Percentiles rank a stretch among this genome's conserved stretches.
phyloP scores from a whole-genome alignment of 2,329 filamentous ascomycete genomes.

The Epichloe coenophiala region DNA sequence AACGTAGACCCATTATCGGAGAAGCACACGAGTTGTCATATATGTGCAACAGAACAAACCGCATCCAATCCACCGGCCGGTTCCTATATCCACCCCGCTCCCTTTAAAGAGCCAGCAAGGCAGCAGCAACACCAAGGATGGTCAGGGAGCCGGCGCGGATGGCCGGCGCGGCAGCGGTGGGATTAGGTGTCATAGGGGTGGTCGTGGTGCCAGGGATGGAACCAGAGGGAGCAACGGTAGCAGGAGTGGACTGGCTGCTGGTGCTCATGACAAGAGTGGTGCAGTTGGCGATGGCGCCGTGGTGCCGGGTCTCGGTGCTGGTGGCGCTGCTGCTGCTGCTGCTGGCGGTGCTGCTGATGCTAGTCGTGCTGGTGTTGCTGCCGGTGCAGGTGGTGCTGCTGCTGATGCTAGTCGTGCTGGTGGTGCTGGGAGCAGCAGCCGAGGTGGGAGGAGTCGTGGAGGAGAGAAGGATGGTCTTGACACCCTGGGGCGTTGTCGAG shows the following conservation, averaged over 20 bases:
- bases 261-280: conserved; percentile 12
- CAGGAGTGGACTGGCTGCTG: conserved; percentile 2
- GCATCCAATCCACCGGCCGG: neutral
- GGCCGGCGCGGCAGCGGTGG: conserved; percentile 13
- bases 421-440: conserved; percentile 11
- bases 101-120: conserved; percentile 31
- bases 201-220: conserved; percentile 6
- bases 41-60: neutral
- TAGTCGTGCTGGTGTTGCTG: conserved; percentile 11
- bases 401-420: too few relatives aligned
- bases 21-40: conserved; percentile 9
- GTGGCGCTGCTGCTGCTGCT: neutral
- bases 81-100: neutral
- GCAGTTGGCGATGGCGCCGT: conserved; percentile 6
- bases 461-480: conserved; percentile 18
- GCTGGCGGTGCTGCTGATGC: conserved; percentile 6
- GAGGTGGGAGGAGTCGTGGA: conserved; percentile 8
- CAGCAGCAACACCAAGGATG: conserved; percentile 26
- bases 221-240: conserved; percentile 5
- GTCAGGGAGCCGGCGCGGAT: conserved; percentile 25
- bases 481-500: conserved; percentile 15
- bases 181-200: neutral
- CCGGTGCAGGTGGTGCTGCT: conserved; percentile 9
- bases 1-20: conserved; percentile 7
- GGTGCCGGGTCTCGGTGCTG: neutral